Percentiles rank a stretch among this genome's conserved stretches.
phyloP scores from a whole-genome alignment of 176 grass and related monocot species.

The Lolium multiflorum region DNA sequence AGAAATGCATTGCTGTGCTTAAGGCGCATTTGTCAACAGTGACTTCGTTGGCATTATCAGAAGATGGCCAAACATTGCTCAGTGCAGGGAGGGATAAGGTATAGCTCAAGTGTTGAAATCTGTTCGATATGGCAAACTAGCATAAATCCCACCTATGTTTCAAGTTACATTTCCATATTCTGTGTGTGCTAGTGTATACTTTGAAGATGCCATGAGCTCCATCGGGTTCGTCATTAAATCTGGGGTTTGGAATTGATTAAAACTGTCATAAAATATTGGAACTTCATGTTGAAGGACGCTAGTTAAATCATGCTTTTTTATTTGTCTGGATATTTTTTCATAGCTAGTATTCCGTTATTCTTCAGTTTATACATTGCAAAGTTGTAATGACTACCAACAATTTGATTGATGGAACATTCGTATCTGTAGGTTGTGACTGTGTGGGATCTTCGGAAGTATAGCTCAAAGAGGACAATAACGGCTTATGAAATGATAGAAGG shows the following conservation, averaged over 20 bases:
- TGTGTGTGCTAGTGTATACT: slow-evolving; percentile 12
- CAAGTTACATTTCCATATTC: slow-evolving; percentile 5
- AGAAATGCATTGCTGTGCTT: slow-evolving; percentile 77
- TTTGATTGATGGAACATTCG: slow-evolving; percentile 33
- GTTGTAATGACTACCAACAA: slow-evolving; percentile 7
- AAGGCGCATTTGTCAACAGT: slow-evolving; percentile 85
- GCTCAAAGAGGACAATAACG: slow-evolving; percentile 81
- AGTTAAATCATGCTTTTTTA: not conserved
- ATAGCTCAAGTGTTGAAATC: slow-evolving; percentile 17
- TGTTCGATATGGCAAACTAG: not conserved
- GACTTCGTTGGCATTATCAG: slow-evolving; percentile 81
- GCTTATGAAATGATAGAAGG: slow-evolving; percentile 95
- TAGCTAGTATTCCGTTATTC: slow-evolving; percentile 26
- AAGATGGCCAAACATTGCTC: slow-evolving; percentile 82
- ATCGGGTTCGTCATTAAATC: slow-evolving; percentile 13
- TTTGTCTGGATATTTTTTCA: not conserved
- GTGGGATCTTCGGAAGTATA: slow-evolving; percentile 78
- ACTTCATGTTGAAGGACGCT: not conserved
- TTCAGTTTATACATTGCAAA: not conserved
- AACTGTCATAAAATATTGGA: not conserved
- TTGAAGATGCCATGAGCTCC: slow-evolving; percentile 11
- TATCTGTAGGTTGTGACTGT: slow-evolving; percentile 83
- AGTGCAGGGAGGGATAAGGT: slow-evolving; percentile 92
- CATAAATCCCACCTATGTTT: slow-evolving; percentile 24
- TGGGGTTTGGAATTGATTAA: not conserved